Evolutionary conservation across 345 rosid species (phyloP).

Genomic region (Eucalyptus guilfoylei): DNA sequence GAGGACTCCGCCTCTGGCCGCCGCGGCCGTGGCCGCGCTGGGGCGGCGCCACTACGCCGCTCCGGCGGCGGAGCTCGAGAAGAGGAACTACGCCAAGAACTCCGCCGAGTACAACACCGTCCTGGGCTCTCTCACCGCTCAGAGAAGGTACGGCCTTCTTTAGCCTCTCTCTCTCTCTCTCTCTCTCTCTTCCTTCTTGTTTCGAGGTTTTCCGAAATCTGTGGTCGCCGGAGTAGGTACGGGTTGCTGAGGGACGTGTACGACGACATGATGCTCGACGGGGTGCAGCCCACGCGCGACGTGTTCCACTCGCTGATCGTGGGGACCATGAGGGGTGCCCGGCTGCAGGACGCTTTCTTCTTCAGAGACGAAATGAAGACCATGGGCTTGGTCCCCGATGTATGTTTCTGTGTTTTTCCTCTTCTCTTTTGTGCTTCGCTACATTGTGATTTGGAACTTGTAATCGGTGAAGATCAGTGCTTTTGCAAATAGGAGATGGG

Average conservation of each 20-base stretch:
- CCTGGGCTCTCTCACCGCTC: constrained; percentile 41
- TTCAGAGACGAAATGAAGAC: constrained; percentile 85
- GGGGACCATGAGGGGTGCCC: constrained; percentile 87
- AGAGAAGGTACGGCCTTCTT: constrained; percentile 36
- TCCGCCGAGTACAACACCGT: constrained; percentile 69
- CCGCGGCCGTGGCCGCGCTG: constrained; percentile 12
- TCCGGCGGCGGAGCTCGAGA: constrained; percentile 32
- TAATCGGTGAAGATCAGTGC: neutral
- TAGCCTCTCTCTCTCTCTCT: neutral
- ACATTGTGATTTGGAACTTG: neutral
- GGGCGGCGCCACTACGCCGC: constrained; percentile 44
- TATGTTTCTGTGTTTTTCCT: constrained; percentile 5
- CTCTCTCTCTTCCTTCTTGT: neutral
- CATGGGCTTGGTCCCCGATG: constrained; percentile 90
- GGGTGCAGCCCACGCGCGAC: constrained; percentile 78
- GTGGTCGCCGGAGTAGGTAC: constrained; percentile 14
- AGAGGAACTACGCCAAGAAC: constrained; percentile 73
- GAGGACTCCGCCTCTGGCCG: constrained; percentile 16
- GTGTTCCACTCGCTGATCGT: constrained; percentile 62
- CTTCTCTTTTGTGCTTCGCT: neutral
- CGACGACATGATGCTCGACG: constrained; percentile 91
- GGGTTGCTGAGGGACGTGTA: constrained; percentile 71
- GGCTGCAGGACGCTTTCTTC: constrained; percentile 71
- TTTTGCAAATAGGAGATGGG: neutral
- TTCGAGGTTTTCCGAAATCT: neutral